Conservation (phyloP, 2,329 filamentous ascomycete species). For the Botrytis aclada region DNA sequence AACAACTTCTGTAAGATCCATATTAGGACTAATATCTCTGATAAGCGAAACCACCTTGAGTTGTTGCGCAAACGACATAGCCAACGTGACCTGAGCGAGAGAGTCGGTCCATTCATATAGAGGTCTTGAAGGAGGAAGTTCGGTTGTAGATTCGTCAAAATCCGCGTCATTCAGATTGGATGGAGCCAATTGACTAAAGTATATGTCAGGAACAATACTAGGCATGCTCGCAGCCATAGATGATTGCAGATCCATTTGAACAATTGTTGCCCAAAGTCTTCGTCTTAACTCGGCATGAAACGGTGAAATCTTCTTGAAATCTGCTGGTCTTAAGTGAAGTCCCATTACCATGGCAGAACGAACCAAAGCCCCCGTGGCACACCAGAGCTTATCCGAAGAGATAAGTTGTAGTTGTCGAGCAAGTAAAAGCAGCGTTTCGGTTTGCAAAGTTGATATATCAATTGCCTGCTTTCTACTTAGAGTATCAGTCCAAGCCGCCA, state of each 20-base stretch:
- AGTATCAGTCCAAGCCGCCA: constrained; percentile 21
- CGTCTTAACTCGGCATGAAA: constrained; percentile 52
- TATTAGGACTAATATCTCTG: constrained; percentile 6
- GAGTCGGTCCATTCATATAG: constrained; percentile 22
- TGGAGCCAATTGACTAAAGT: constrained; percentile 50
- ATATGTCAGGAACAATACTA: constrained; percentile 45
- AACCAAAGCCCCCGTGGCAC: constrained; percentile 44
- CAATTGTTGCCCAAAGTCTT: constrained; percentile 52
- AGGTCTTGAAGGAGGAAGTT: constrained; percentile 20
- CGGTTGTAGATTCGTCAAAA: constrained; percentile 21
- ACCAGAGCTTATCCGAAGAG: constrained; percentile 21
- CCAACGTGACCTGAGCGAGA: constrained; percentile 20
- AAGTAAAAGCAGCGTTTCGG: constrained; percentile 19
- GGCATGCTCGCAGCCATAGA: constrained; percentile 50
- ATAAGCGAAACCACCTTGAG: constrained; percentile 18
- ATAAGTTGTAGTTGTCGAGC: constrained; percentile 17
- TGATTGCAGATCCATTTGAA: constrained; percentile 51
- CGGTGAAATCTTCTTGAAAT: constrained; percentile 47
- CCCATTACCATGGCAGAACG: constrained; percentile 55
- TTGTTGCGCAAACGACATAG: constrained; percentile 16
- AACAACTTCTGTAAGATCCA: constrained; percentile 3
- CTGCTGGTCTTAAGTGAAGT: constrained; percentile 52
- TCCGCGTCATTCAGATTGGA: constrained; percentile 41
- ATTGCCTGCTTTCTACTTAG: constrained; percentile 19
- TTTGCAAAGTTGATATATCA: constrained; percentile 22